Evolutionary conservation across 2,329 filamentous ascomycete genomes (phyloP), one percentile per base, ranked within the genome.

Genomic region (Dryadomyces quercus-mongolicae): DNA sequence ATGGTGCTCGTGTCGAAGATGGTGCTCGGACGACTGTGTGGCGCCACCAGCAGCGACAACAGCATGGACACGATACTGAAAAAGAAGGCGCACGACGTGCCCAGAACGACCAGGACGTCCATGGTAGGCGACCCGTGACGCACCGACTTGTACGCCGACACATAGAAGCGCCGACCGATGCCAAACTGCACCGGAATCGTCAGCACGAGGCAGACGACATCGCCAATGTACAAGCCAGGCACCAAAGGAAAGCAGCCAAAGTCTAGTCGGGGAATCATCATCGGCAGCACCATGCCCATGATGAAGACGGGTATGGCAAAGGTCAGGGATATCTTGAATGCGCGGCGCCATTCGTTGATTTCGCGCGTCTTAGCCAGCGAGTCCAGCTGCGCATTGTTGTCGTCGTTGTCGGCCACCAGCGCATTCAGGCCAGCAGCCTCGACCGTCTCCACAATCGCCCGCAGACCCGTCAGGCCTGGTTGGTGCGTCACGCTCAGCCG

Each of bases 1-100:
- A 97, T 98, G 21, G 90, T 95, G 69, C 91, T 96, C 1, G 93
- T 98, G 65, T 98, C 93, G 63, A 98, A 98, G 16, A 96, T 86
- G 2, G 90, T 96, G 59, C 82, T 84, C 1, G 93, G 93, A 49
- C 88, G 81, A 2, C 77, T 80, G 65, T 97, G 89, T 7, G 89
- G 87, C 21, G 81, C 73, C n/a, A 80, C 74, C 15, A 87, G 60
- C 20, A 97, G 67, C 0, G 90, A 94, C 16, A 97, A 82, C 5
- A 85, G 54, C 89, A 98, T 96, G 16, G 89, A 81, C 49, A 88
- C 81, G 61, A 90, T 72, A 67, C 92, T 97, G 71, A 96, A 98
- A 69, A 95, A 93, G 73, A 97, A 98, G 20, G 93, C 93, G 21
- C 90, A 86, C 0, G 91, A 95, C 7, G 93, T 98, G 52, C 93